Evolutionary conservation across 2,329 filamentous ascomycete species (phyloP), one percentile per base, ranked within the genome.

Genomic region (Aspergillus bombycis): DNA sequence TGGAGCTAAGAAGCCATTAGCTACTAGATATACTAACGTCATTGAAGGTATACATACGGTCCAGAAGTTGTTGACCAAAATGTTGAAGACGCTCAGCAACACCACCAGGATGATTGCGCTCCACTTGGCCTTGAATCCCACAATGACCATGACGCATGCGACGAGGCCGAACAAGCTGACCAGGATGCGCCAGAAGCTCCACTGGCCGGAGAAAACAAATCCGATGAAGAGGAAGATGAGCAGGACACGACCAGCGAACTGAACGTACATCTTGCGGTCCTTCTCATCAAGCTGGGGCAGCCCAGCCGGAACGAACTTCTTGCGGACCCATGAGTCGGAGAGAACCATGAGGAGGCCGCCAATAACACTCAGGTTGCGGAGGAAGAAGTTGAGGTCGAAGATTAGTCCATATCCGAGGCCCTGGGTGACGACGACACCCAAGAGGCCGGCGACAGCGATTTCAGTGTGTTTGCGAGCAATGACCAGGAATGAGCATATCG

Each of bases 211-310:
- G 82, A 97, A 97, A 73, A 99, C 91, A 75, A 99, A 99, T 64
- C 95, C 95, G 70, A 97, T 80, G 79, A 99, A 99, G 71, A 99
- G 86, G 87, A 99, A 97, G 82, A 99, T 98, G 72, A 99, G 85
- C 69, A 99, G 86, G 41, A 99, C 92, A 71, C 95, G 90, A 41
- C 95, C 95, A 70, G 95, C 95, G 66, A 99, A 90, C 87, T 98
- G 95, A 83, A 99, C 96, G 86, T 99, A 99, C 94, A 98, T 98
- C 87, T 98, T 99, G 82, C 94, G 92, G 80, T 99, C 95, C 88
- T 98, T 98, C 85, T 99, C 95, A 77, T 98, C 95, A 59, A 99
- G 87, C 79, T 92, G 88, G 56, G 95, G 95, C 59, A 99, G 86
- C 55, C 95, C 95, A 55, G 95, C 95, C 67, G 97, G 97, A 3